A percentile compares a stretch with the other conserved stretches of the same genome.
phyloP scores from a whole-genome alignment of 139 green algal genomes.

The Closterium sp. region DNA sequence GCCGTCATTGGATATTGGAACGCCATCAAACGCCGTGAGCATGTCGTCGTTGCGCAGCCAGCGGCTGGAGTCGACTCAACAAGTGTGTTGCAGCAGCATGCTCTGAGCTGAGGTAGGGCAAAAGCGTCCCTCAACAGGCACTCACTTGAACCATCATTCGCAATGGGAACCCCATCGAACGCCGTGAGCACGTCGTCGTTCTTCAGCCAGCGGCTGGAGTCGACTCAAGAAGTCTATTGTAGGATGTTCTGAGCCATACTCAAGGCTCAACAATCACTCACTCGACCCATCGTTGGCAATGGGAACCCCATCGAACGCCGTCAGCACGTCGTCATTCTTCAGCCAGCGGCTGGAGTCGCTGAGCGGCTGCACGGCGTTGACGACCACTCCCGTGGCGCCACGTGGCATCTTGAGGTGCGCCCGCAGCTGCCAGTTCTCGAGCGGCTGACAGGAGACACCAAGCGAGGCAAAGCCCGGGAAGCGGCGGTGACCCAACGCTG shows the following conservation, averaged over 20 bases:
- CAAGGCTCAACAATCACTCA: background rate
- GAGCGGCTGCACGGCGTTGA: conserved; percentile 68
- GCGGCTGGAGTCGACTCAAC: conserved; percentile 28
- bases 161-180: conserved; percentile 67
- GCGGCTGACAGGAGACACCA: conserved; percentile 68
- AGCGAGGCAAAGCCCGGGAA: conserved; percentile 64
- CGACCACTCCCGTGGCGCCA: conserved; percentile 63
- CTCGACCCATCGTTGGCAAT: conserved; percentile 61
- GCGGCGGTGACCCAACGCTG: conserved; percentile 11
- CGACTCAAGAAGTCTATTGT: too few species aligned
- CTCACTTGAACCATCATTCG: conserved; percentile 43
- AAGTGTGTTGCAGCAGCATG: conserved; percentile 62
- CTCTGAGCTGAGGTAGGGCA: too few species aligned
- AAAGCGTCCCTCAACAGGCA: too few species aligned
- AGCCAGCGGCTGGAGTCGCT: conserved; percentile 47
- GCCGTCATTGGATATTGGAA: too few species aligned
- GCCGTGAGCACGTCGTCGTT: conserved; percentile 70
- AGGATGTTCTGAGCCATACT: too few species aligned
- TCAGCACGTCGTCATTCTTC: conserved; percentile 66
- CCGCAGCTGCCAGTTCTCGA: conserved; percentile 72
- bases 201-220: conserved; percentile 44
- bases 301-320: conserved; percentile 67
- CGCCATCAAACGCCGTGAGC: conserved; percentile 36
- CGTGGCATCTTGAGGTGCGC: conserved; percentile 58
- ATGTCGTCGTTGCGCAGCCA: conserved; percentile 68